These are phyloP conservation scores for Lobosporangium transversale DNA, from an alignment of 192 early-diverging fungal species.

Conservation along the genomic window DNA sequence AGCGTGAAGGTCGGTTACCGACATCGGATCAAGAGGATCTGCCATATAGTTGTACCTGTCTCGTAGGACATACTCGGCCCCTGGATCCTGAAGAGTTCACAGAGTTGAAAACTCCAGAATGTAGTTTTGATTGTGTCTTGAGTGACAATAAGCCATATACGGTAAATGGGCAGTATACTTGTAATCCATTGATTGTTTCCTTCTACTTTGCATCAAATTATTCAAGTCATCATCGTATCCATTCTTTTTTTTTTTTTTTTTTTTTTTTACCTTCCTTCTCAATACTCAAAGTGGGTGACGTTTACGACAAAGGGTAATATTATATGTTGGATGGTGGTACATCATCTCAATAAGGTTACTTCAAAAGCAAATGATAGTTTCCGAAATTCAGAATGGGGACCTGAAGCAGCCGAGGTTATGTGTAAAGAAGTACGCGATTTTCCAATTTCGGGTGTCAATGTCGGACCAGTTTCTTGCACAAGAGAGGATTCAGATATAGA, in stretches of 20 bases:
- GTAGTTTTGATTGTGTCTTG: not conserved
- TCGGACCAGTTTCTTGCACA: too few relatives aligned
- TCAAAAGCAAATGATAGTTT: conserved; percentile 11
- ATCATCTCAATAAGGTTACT: not conserved
- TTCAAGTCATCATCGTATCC: too few relatives aligned
- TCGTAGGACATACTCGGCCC: conserved; percentile 7
- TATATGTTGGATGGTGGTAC: conserved; percentile 3
- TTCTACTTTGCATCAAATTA: not conserved
- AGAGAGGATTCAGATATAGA: too few relatives aligned
- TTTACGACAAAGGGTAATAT: conserved; percentile 9
- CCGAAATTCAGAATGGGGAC: conserved; percentile 24
- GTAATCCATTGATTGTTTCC: not conserved
- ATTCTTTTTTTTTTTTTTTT: too few relatives aligned
- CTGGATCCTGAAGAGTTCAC: conserved; percentile 8
- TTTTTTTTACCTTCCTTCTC: not conserved
- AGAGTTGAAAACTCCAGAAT: not conserved
- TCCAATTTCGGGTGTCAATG: not conserved
- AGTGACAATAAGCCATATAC: not conserved
- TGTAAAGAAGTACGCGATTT: conserved; percentile 19
- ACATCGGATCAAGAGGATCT: not conserved
- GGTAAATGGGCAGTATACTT: not conserved
- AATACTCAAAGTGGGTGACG: conserved; percentile 2
- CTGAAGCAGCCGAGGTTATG: conserved; percentile 23
- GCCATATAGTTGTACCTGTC: not conserved
- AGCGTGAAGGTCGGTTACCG: not conserved